Evolutionary conservation across 306 rosid species (phyloP).

Genomic region (Hippophae rhamnoides): DNA sequence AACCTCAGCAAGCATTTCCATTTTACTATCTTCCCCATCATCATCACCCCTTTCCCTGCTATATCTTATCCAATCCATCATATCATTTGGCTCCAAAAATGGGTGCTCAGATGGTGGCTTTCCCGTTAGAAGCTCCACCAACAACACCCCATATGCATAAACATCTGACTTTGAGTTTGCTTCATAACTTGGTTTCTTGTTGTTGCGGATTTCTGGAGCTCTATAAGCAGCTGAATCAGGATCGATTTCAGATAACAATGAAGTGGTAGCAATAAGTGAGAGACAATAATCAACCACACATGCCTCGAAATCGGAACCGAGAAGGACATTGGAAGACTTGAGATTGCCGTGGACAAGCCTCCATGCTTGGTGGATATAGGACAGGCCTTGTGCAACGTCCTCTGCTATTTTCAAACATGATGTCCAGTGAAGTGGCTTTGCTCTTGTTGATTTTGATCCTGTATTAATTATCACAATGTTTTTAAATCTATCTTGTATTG

Average conservation of each 20-base stretch:
- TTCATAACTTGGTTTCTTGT: constrained; percentile 13
- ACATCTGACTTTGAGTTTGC: constrained; percentile 59
- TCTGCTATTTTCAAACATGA: constrained; percentile 93
- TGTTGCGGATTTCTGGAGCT: constrained; percentile 65
- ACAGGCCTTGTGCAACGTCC: constrained; percentile 82
- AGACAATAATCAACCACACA: constrained; percentile 79
- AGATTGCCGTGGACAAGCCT: constrained; percentile 88
- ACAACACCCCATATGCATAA: constrained; percentile 57
- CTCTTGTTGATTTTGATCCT: constrained; percentile 73
- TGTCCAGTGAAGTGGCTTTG: constrained; percentile 92
- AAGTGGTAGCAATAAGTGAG: constrained; percentile 35
- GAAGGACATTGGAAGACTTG: constrained; percentile 72
- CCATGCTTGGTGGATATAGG: constrained; percentile 98
- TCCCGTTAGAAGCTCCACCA: constrained; percentile 75
- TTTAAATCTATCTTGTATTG: too few relatives aligned
- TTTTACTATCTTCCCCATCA: constrained; percentile 41
- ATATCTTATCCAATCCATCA: constrained; percentile 56
- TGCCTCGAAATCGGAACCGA: constrained; percentile 82
- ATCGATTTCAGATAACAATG: constrained; percentile 21
- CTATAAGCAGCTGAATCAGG: constrained; percentile 38
- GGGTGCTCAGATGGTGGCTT: constrained; percentile 56
- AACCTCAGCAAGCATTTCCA: constrained; percentile 74
- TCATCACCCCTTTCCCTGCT: constrained; percentile 36
- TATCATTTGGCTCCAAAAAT: constrained; percentile 37
- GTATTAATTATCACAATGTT: neutral